These are phyloP conservation scores for Entonaema liquescens DNA, from an alignment of 495 filamentous ascomycete genomes.

Conservation along the genomic window DNA sequence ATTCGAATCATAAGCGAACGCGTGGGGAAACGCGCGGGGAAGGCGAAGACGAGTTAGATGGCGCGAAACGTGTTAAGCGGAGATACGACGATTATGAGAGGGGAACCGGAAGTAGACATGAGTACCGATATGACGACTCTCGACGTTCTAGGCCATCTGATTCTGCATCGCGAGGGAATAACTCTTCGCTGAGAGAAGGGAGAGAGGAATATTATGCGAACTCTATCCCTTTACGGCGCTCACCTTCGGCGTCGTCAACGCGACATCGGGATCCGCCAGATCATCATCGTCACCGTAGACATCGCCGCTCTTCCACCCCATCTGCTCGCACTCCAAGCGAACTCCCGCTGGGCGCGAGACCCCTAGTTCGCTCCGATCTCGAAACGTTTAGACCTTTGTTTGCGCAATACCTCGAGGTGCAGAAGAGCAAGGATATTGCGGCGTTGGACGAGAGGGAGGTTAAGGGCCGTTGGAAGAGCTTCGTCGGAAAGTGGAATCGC, in stretches of 20 bases:
- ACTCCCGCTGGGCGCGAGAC: slow-evolving; percentile 73
- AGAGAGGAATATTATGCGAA: background rate
- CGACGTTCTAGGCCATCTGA: background rate
- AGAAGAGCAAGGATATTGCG: slow-evolving; percentile 75
- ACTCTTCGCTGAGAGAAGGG: slow-evolving; percentile 1
- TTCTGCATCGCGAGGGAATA: background rate
- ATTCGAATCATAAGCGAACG: slow-evolving; percentile 35
- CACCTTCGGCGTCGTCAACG: slow-evolving; percentile 19
- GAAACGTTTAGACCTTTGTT: slow-evolving; percentile 74
- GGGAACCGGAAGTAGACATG: background rate
- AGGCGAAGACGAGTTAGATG: slow-evolving; percentile 11
- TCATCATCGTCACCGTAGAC: slow-evolving; percentile 30
- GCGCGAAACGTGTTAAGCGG: slow-evolving; percentile 13
- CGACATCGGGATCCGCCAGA: slow-evolving; percentile 23
- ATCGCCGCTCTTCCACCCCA: slow-evolving; percentile 2
- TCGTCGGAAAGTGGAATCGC: slow-evolving; percentile 90
- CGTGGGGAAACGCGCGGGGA: slow-evolving; percentile 36
- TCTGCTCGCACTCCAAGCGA: slow-evolving; percentile 11
- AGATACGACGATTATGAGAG: slow-evolving; percentile 14
- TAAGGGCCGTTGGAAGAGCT: slow-evolving; percentile 92
- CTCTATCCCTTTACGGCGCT: background rate
- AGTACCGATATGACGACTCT: slow-evolving; percentile 2
- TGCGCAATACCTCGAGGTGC: slow-evolving; percentile 86
- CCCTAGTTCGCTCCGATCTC: slow-evolving; percentile 71
- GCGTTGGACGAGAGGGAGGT: slow-evolving; percentile 73